phyloP scores from a whole-genome alignment of 2,329 filamentous ascomycete genomes.

The Colletotrichum sansevieriae region DNA sequence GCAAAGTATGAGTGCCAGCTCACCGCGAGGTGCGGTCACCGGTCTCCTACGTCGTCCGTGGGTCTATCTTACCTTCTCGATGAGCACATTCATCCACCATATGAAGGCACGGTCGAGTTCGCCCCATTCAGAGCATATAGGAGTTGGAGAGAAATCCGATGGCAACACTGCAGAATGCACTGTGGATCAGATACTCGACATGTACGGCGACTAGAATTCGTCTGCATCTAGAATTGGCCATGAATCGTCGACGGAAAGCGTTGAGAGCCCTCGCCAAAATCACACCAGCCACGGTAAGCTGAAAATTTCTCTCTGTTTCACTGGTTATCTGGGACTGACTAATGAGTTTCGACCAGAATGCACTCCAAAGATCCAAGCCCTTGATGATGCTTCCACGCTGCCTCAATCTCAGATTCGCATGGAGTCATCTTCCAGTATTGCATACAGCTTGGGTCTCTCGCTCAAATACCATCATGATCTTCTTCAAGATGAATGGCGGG shows the following conservation, averaged over 20 bases:
- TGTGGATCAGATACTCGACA: slow-evolving; percentile 6
- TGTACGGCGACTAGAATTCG: slow-evolving; percentile 18
- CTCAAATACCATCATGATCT: background rate
- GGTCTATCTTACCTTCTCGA: slow-evolving; percentile 5
- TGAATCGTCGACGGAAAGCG: background rate
- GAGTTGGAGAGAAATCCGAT: too few species aligned
- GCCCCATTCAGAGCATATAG: background rate
- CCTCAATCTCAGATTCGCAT: background rate
- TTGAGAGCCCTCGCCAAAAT: background rate
- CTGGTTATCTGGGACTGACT: background rate
- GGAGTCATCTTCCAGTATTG: background rate
- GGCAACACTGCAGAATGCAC: background rate
- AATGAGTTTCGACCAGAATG: background rate
- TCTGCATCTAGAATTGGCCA: background rate
- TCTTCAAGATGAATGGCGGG: background rate
- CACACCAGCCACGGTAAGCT: background rate
- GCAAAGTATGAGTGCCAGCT: background rate
- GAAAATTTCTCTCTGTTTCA: too few species aligned
- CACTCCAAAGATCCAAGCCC: too few species aligned
- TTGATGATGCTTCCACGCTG: too few species aligned
- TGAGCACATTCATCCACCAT: background rate
- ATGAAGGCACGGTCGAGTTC: background rate
- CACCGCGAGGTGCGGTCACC: background rate
- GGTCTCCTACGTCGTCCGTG: slow-evolving; percentile 3
- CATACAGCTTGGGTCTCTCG: background rate